A percentile compares a stretch with the other conserved stretches of the same genome.
These are phyloP conservation scores for Pseudocohnilembus persalinus DNA, from an alignment of 169 alveolate genomes.

Conservation along the genomic window DNA sequence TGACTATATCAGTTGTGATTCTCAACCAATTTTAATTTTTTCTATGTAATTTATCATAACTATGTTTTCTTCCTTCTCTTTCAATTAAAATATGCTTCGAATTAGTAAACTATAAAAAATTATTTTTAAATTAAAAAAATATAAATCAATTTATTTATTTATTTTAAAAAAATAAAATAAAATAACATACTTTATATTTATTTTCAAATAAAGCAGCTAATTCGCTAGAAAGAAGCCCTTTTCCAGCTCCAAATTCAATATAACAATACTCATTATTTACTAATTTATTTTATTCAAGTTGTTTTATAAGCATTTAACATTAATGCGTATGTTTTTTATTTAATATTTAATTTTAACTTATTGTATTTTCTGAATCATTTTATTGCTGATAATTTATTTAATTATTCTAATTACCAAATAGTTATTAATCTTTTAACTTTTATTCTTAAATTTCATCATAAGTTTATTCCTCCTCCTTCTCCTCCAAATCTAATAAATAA, in stretches of 20 bases:
- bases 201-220: constrained; percentile 9
- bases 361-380: constrained; percentile 8
- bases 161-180: not conserved
- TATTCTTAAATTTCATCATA: not conserved
- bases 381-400: constrained; percentile 4
- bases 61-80: not conserved
- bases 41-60: not conserved
- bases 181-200: not conserved
- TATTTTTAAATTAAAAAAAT: not conserved
- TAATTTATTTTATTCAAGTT: constrained; percentile 9
- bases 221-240: constrained; percentile 43
- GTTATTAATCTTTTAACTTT: not conserved
- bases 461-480: not conserved
- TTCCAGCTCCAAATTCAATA: constrained; percentile 51
- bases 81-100: not conserved
- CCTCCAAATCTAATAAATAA: not conserved
- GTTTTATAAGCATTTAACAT: constrained; percentile 10
- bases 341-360: not conserved
- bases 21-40: not conserved
- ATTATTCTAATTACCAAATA: not conserved
- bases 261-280: constrained; percentile 13
- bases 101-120: not conserved
- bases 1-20: not conserved
- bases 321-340: constrained; percentile 30
- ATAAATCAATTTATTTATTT: not conserved